These are phyloP conservation scores for Eragrostis nindensis DNA, from an alignment of 176 grass and related monocot genomes.

Conservation along the genomic window DNA sequence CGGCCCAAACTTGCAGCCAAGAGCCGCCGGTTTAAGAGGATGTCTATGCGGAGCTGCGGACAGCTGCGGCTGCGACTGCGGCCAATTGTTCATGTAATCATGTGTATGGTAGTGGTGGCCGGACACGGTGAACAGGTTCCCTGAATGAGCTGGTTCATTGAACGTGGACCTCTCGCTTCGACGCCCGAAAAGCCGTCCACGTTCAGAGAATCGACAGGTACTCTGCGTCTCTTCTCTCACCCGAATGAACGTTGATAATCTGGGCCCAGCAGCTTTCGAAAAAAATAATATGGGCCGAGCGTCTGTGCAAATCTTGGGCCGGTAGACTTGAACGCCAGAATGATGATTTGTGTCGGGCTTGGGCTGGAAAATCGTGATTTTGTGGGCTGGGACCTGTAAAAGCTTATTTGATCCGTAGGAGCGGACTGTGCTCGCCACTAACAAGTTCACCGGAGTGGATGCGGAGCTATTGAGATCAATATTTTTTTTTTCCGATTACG, in stretches of 20 bases:
- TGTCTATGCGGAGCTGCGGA: neutral
- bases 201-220: neutral
- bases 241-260: neutral
- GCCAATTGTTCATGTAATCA: neutral
- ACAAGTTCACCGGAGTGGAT: too few species aligned
- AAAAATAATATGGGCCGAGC: too few species aligned
- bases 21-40: neutral
- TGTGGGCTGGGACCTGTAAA: neutral
- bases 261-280: neutral
- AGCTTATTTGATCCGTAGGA: neutral
- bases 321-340: neutral
- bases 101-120: neutral
- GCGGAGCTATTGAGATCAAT: too few species aligned
- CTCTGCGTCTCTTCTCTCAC: too few species aligned
- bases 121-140: neutral
- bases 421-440: neutral
- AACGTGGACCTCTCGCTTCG: slow-evolving; percentile 17
- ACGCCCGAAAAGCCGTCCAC: neutral
- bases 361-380: neutral
- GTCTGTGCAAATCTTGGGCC: too few species aligned
- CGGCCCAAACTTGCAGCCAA: neutral
- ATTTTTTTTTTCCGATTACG: too few species aligned
- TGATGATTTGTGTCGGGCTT: neutral
- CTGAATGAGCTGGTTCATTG: slow-evolving; percentile 26
- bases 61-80: neutral